Percentiles rank a stretch among this genome's conserved stretches.
These are phyloP conservation scores for Blastobotrys arbuscula DNA, from an alignment of 1,139 yeast genomes.

Conservation along the genomic window DNA sequence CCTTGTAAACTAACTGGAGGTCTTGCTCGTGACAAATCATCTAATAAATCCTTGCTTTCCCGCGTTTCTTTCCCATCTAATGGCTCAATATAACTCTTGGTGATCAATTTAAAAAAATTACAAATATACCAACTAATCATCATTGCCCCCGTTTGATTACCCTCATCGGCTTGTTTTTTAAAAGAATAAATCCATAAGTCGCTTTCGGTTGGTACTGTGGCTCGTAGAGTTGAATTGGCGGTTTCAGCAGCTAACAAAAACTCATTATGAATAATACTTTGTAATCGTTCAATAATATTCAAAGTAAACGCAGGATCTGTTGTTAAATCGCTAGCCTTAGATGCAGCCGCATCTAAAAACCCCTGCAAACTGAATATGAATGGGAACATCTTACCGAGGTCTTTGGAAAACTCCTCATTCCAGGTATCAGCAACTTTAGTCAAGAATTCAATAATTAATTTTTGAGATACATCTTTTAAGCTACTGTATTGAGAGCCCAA, in stretches of 20 bases:
- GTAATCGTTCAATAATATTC: constrained; percentile 6
- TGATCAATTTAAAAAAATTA: constrained; percentile 25
- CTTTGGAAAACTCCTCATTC: constrained; percentile 18
- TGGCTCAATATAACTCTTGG: constrained; percentile 18
- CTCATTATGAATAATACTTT: constrained; percentile 23
- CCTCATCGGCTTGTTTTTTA: constrained; percentile 18
- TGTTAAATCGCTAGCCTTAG: constrained; percentile 4
- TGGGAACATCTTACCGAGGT: constrained; percentile 34
- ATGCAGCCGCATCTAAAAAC: constrained; percentile 32
- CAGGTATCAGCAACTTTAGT: constrained; percentile 33
- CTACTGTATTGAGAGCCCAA: constrained; percentile 39
- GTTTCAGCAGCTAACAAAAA: constrained; percentile 33
- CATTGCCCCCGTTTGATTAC: constrained; percentile 29
- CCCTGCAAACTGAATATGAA: constrained; percentile 38
- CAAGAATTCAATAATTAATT: constrained; percentile 40
- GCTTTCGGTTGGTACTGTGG: constrained; percentile 1
- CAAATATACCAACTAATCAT: constrained; percentile 24
- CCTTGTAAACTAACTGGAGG: constrained; percentile 7
- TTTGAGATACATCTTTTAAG: constrained; percentile 37
- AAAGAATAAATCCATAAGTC: constrained; percentile 22
- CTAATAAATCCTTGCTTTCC: constrained; percentile 11
- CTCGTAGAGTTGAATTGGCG: constrained; percentile 28
- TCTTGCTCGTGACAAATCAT: constrained; percentile 16
- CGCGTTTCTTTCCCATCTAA: constrained; percentile 12
- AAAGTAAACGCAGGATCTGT: constrained; percentile 3